Percentiles rank a stretch among this genome's conserved stretches.
Evolutionary conservation across 441 rosid genomes (phyloP).

Genomic region (Lagerstroemia fauriei): DNA sequence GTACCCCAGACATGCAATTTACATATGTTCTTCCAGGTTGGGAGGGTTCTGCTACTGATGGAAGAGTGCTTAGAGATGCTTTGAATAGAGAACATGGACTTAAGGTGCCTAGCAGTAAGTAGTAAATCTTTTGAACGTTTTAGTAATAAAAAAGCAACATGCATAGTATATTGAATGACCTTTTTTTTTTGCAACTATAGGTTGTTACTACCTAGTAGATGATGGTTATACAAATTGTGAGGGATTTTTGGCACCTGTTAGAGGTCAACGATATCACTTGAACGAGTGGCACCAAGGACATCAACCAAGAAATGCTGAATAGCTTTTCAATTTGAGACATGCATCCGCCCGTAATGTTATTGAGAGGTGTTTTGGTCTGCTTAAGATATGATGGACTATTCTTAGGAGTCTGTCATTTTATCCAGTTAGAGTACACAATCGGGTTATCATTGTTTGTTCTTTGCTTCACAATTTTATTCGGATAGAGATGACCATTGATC

Average conservation of each 20-base stretch:
- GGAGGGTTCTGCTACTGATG: not conserved
- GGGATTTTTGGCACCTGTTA: not conserved
- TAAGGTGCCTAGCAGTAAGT: constrained; percentile 5
- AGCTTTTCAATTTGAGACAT: not conserved
- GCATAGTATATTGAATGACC: not conserved
- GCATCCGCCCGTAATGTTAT: not conserved
- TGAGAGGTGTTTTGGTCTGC: not conserved
- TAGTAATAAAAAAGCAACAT: too few relatives aligned
- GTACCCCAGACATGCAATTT: not conserved
- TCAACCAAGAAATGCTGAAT: not conserved
- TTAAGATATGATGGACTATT: too few relatives aligned
- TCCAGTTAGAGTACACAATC: not conserved
- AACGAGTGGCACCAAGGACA: not conserved
- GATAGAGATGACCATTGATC: not conserved
- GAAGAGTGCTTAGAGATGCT: not conserved
- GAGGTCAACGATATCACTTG: not conserved
- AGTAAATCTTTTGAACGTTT: too few relatives aligned
- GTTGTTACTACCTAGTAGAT: constrained; percentile 7
- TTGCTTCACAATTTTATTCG: not conserved
- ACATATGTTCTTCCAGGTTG: not conserved
- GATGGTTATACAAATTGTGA: not conserved
- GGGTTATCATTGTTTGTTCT: not conserved
- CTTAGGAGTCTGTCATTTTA: not conserved
- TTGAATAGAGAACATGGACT: not conserved
- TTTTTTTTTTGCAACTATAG: not conserved